phyloP scores from a whole-genome alignment of 1,284 basidiomycete genomes.

The Puccinia coronata region DNA sequence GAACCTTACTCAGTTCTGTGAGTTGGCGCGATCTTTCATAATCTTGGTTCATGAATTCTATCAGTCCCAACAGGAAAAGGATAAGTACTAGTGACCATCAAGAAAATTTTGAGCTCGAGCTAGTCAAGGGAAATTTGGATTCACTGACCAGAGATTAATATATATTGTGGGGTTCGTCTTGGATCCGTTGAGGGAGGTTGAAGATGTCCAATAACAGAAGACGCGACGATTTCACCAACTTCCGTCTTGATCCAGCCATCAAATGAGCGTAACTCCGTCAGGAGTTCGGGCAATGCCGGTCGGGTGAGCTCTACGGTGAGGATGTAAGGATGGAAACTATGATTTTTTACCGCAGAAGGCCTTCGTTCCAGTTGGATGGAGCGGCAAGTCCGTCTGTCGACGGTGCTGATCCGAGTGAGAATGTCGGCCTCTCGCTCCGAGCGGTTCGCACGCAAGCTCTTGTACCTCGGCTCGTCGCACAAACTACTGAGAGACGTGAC shows the following conservation, averaged over 20 bases:
- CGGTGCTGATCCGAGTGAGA: slow-evolving; percentile 56
- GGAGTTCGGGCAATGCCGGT: background rate
- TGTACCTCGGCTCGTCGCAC: slow-evolving; percentile 57
- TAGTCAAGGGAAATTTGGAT: background rate
- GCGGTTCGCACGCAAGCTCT: slow-evolving; percentile 56
- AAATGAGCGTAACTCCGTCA: background rate
- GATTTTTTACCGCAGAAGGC: background rate
- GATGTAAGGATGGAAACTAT: slow-evolving; percentile 10
- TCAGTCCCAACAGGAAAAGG: background rate
- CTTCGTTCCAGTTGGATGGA: slow-evolving; percentile 52
- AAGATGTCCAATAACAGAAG: slow-evolving; percentile 21
- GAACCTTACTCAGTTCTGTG: background rate
- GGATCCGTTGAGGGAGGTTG: slow-evolving; percentile 4
- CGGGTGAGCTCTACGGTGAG: slow-evolving; percentile 22
- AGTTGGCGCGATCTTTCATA: background rate
- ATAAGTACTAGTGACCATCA: background rate
- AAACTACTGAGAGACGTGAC: slow-evolving; percentile 56
- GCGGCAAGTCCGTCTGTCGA: slow-evolving; percentile 59
- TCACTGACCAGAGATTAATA: slow-evolving; percentile 5
- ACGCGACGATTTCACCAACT: slow-evolving; percentile 4
- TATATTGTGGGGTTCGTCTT: background rate
- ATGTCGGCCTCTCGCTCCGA: slow-evolving; percentile 58
- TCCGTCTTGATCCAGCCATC: slow-evolving; percentile 9
- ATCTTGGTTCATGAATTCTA: slow-evolving; percentile 21
- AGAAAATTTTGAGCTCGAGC: background rate